Base-by-base conservation (phyloP, 768 basidiomycete genomes). In the Sporobolomyces roseus region DNA sequence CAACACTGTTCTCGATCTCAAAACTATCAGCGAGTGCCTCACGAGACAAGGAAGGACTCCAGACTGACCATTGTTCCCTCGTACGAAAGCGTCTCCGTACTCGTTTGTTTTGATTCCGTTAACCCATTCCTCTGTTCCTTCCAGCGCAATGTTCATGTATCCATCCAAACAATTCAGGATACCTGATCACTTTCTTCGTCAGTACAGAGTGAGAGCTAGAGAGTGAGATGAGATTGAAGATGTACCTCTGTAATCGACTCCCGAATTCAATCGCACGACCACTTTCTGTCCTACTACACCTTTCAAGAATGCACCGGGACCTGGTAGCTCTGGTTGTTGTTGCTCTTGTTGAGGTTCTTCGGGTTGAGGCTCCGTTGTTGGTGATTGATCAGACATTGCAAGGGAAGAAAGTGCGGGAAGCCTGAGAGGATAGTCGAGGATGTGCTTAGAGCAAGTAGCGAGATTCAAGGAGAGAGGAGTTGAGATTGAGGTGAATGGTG, bases 81-180 rank as follows among this genome's bases (percentile, higher is more conserved):
- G 82, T 68, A 99, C 90, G 79, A 98, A 99, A 30, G 93, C 88
- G 79, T 99, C 93, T 2, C 94, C 93, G 75, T 94, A 97, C 67
- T 83, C 64, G 54, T 74, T 71, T 23, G 93, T 94, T 38, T 90
- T 93, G 54, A 89, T 83, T 5, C 93, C 93, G 70, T 89, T 87
- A 14, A 93, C 90, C 78, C 93, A 86, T 79, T 99, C 96, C 80
- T 96, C 92, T 4, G 93, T 96, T 78, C 96, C 90, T 80, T 99
- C 96, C 41, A 98, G 80, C 17, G 92, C 96, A 56, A 98, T 94
- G 80, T 98, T 98, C 96, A 99, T 98, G 79, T 96, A 98, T 0
- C 93, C 93, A 79, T 98, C 96, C 29, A 98, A 83, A 76, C 96
- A 98, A 4, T 92, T 93, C 19, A 99, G 81, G 4, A 93, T 83